Evolutionary conservation across 75 land plant species (phyloP).

Genomic region (Larix kaempferi): DNA sequence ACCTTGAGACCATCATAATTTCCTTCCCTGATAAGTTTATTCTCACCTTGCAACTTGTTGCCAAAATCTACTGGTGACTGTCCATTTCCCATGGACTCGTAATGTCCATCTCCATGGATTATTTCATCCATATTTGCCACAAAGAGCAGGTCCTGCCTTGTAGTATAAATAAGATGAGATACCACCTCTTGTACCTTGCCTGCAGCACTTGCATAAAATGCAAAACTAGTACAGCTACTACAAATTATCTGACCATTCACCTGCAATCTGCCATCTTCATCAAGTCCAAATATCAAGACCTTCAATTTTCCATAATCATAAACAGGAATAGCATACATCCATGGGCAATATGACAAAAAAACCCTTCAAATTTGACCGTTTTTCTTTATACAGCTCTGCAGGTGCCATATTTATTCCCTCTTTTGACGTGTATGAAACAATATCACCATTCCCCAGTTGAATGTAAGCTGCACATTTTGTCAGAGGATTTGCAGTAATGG

Average conservation of each 20-base stretch:
- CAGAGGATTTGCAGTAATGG: slow-evolving; percentile 39
- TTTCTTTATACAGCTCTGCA: slow-evolving; percentile 3
- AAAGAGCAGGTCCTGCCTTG: slow-evolving; percentile 79
- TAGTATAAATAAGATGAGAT: slow-evolving; percentile 71
- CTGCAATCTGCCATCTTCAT: slow-evolving; percentile 67
- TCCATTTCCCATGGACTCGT: background rate
- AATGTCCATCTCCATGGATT: slow-evolving; percentile 28
- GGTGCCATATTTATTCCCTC: slow-evolving; percentile 12
- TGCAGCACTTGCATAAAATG: slow-evolving; percentile 48
- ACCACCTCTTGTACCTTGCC: slow-evolving; percentile 18
- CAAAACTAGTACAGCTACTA: slow-evolving; percentile 73
- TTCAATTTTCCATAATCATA: slow-evolving; percentile 17
- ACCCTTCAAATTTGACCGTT: slow-evolving; percentile 18
- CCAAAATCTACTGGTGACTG: slow-evolving; percentile 14
- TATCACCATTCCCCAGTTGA: slow-evolving; percentile 71
- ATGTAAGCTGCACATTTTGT: slow-evolving; percentile 54
- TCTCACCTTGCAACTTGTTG: slow-evolving; percentile 16
- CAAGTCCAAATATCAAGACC: slow-evolving; percentile 63
- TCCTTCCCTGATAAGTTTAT: slow-evolving; percentile 32
- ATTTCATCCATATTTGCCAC: slow-evolving; percentile 49
- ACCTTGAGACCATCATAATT: slow-evolving; percentile 37
- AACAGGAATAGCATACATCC: slow-evolving; percentile 62
- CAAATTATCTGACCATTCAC: slow-evolving; percentile 45
- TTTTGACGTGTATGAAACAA: slow-evolving; percentile 45
- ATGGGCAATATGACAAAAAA: slow-evolving; percentile 78